Conservation (phyloP, 441 rosid species). For the Jatropha podagrica region DNA sequence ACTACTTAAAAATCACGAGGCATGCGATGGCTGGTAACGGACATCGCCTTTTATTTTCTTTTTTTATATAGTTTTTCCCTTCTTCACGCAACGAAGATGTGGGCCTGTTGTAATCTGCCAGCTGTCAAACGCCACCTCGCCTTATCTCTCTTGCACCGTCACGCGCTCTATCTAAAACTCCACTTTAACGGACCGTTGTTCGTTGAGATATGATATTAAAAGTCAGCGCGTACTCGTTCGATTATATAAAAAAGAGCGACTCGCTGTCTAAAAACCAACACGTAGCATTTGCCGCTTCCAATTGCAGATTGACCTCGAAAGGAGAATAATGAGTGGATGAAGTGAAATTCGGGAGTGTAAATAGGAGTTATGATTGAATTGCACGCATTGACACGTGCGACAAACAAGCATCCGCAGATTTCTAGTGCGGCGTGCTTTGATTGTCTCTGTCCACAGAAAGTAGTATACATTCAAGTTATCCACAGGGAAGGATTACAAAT, state of each 20-base stretch:
- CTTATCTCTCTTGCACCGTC: conserved; percentile 17
- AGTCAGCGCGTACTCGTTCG: conserved; percentile 8
- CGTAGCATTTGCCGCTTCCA: neutral
- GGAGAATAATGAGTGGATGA: neutral
- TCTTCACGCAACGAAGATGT: neutral
- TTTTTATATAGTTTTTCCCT: neutral
- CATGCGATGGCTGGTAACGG: conserved; percentile 24
- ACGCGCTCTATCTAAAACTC: conserved; percentile 24
- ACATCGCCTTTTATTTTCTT: conserved; percentile 4
- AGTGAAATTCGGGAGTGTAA: neutral
- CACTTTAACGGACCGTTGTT: neutral
- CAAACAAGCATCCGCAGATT: neutral
- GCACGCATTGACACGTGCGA: conserved; percentile 2
- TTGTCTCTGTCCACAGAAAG: neutral
- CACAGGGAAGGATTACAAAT: neutral
- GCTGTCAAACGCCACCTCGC: conserved; percentile 31
- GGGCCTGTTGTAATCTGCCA: conserved; percentile 39
- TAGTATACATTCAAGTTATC: neutral
- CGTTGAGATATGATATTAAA: neutral
- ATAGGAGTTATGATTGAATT: neutral
- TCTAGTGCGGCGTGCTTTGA: neutral
- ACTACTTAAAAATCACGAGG: conserved; percentile 28
- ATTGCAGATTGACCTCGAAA: neutral
- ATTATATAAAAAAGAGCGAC: neutral
- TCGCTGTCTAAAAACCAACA: neutral